These are phyloP conservation scores for Boletus sp. DNA, from an alignment of 768 basidiomycete species.

Conservation along the genomic window DNA sequence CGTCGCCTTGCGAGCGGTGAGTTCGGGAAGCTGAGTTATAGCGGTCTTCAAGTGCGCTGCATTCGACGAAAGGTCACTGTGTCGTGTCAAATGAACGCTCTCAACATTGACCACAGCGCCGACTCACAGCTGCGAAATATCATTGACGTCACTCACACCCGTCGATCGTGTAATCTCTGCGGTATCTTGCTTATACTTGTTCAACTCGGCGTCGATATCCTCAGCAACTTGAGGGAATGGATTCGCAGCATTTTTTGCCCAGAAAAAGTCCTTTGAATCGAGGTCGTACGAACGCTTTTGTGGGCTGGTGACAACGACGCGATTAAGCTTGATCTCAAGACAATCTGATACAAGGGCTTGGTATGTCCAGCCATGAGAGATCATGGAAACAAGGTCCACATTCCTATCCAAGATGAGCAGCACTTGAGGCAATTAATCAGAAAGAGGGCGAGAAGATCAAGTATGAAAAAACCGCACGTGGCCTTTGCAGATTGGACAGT, in stretches of 20 bases:
- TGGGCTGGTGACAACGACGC: conserved; percentile 78
- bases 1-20: conserved; percentile 94
- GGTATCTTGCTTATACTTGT: conserved; percentile 92
- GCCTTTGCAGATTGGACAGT: conserved; percentile 82
- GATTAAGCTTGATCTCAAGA: conserved; percentile 93
- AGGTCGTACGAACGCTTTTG: conserved; percentile 89
- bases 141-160: conserved; percentile 93
- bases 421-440: conserved; percentile 48
- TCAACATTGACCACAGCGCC: not conserved
- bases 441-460: not conserved
- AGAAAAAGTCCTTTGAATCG: conserved; percentile 98
- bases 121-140: conserved; percentile 88
- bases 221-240: conserved; percentile 99
- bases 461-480: conserved; percentile 51
- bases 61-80: conserved; percentile 84
- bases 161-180: conserved; percentile 96
- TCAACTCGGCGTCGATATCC: conserved; percentile 91
- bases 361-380: conserved; percentile 98
- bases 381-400: conserved; percentile 87
- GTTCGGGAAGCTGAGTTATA: conserved; percentile 93
- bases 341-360: conserved; percentile 98
- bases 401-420: conserved; percentile 93
- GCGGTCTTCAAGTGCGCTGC: conserved; percentile 95
- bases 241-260: conserved; percentile 93
- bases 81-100: conserved; percentile 8